These are phyloP conservation scores for Daldinia loculata DNA, from an alignment of 495 filamentous ascomycete species.

Conservation along the genomic window DNA sequence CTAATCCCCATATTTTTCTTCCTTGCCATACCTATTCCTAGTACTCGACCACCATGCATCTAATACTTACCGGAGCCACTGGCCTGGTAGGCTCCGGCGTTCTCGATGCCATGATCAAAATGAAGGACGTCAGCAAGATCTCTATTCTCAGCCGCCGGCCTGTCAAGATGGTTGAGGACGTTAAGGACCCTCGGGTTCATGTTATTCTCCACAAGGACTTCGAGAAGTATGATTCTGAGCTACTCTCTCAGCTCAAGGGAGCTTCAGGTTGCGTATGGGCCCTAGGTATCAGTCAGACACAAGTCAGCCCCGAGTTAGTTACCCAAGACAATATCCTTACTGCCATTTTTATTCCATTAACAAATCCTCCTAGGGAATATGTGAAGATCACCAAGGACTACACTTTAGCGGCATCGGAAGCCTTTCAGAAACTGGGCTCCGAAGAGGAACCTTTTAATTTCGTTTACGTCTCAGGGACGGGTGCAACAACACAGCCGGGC, in stretches of 20 bases:
- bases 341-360: background rate
- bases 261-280: slow-evolving; percentile 78
- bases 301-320: slow-evolving; percentile 67
- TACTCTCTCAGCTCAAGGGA: slow-evolving; percentile 68
- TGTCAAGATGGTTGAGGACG: slow-evolving; percentile 69
- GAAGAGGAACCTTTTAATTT: slow-evolving; percentile 66
- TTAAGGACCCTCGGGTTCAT: slow-evolving; percentile 63
- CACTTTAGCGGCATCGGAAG: slow-evolving; percentile 66
- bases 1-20: background rate
- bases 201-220: slow-evolving; percentile 76
- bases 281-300: slow-evolving; percentile 65
- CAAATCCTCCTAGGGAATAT: slow-evolving; percentile 62
- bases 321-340: background rate
- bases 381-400: slow-evolving; percentile 72
- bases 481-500: slow-evolving; percentile 58
- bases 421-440: slow-evolving; percentile 61
- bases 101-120: slow-evolving; percentile 69
- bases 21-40: background rate
- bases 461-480: slow-evolving; percentile 73
- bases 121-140: slow-evolving; percentile 64
- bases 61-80: slow-evolving; percentile 79
- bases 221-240: slow-evolving; percentile 58
- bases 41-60: slow-evolving; percentile 61
- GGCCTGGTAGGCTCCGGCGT: slow-evolving; percentile 73
- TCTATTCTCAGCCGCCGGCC: slow-evolving; percentile 72